Conservation (phyloP, 2,329 filamentous ascomycete genomes). For the Alternaria solani region DNA sequence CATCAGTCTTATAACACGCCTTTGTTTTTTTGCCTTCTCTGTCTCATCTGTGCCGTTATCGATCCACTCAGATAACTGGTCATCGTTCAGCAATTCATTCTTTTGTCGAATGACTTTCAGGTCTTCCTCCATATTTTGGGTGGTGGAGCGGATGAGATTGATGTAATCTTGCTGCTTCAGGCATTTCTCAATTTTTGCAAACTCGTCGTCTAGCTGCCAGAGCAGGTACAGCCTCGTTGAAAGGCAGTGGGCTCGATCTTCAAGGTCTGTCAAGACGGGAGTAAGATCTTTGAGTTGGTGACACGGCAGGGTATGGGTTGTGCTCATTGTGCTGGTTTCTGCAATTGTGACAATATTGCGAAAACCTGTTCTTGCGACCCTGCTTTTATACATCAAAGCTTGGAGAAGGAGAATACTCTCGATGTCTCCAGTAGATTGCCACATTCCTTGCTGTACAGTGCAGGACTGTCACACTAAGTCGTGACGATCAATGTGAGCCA, state of each 20-base stretch:
- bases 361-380: background rate
- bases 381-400: background rate
- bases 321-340: background rate
- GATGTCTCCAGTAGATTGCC: background rate
- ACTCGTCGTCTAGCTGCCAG: conserved; percentile 1
- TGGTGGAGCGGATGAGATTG: conserved; percentile 2
- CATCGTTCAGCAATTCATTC: conserved; percentile 3
- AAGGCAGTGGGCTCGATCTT: conserved; percentile 6
- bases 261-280: conserved; percentile 3
- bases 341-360: background rate
- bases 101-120: conserved; percentile 6
- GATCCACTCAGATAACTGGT: conserved; percentile 8
- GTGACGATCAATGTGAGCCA: background rate
- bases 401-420: background rate
- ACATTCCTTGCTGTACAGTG: background rate
- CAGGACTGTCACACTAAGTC: background rate
- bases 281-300: background rate
- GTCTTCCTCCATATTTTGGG: conserved; percentile 7
- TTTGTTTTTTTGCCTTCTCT: conserved; percentile 6
- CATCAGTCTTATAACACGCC: background rate
- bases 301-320: background rate
- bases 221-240: conserved; percentile 11
- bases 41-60: background rate
- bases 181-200: background rate
- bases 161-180: conserved; percentile 6